Percentiles rank a stretch among this genome's conserved stretches.
Conservation (phyloP, 805 yeast species). For the Candida stauntonica region DNA sequence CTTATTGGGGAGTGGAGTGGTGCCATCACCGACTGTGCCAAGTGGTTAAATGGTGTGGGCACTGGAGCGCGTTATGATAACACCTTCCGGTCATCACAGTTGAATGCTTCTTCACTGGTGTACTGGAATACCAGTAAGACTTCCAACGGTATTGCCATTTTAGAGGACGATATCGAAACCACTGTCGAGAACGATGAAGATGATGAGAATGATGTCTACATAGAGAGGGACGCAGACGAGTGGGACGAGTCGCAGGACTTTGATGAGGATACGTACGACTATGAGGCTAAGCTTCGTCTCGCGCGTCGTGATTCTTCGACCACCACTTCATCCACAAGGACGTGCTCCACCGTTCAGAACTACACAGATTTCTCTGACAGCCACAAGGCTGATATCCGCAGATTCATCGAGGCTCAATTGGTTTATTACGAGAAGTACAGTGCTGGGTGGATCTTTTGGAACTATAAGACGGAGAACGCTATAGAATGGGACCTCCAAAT, state of each 20-base stretch:
- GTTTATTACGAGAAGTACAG: slow-evolving; percentile 43
- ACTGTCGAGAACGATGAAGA: background rate
- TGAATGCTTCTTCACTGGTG: slow-evolving; percentile 5
- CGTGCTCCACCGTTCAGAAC: slow-evolving; percentile 39
- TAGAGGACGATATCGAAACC: background rate
- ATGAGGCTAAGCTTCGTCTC: background rate
- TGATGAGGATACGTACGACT: background rate
- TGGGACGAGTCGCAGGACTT: background rate
- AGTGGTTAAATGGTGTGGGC: slow-evolving; percentile 67
- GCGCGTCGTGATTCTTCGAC: too few relatives aligned
- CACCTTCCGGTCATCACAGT: slow-evolving; percentile 28
- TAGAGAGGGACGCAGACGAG: slow-evolving; percentile 1
- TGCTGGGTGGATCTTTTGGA: slow-evolving; percentile 69
- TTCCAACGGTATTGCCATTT: background rate
- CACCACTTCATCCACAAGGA: background rate
- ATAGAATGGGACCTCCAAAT: slow-evolving; percentile 63
- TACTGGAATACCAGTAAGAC: slow-evolving; percentile 1
- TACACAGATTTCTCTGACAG: slow-evolving; percentile 38
- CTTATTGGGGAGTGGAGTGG: slow-evolving; percentile 71
- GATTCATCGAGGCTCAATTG: slow-evolving; percentile 57
- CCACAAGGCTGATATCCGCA: slow-evolving; percentile 43
- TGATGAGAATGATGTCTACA: background rate
- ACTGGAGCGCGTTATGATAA: slow-evolving; percentile 62
- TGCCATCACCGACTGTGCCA: slow-evolving; percentile 66
- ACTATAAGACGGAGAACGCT: slow-evolving; percentile 61